A percentile compares a stretch with the other conserved stretches of the same genome.
phyloP scores from a whole-genome alignment of 306 rosid species.

The Begonia fuchsioides region DNA sequence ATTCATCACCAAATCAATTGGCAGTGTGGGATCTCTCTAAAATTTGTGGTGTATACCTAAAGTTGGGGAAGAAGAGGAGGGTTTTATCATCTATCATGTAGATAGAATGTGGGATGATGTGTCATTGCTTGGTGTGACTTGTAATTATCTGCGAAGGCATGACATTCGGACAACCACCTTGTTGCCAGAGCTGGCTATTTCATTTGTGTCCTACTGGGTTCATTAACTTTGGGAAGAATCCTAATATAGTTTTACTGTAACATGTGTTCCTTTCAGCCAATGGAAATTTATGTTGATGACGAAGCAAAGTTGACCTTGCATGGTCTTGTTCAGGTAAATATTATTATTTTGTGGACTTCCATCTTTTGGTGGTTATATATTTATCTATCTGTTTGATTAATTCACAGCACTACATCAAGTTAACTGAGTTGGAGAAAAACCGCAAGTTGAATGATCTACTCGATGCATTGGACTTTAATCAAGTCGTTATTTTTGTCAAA shows the following conservation, averaged over 20 bases:
- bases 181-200: conserved; percentile 67
- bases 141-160: conserved; percentile 36
- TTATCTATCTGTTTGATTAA: conserved; percentile 3
- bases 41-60: not conserved
- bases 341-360: not conserved
- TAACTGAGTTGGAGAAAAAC: conserved; percentile 41
- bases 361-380: not conserved
- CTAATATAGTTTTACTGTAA: conserved; percentile 80
- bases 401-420: conserved; percentile 96
- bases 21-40: too few species aligned
- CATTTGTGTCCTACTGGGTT: conserved; percentile 55
- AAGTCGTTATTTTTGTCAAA: too few species aligned
- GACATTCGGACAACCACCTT: conserved; percentile 57
- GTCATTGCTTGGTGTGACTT: conserved; percentile 31
- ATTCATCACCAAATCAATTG: too few species aligned
- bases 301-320: conserved; percentile 88
- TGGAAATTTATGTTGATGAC: conserved; percentile 99
- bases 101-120: conserved; percentile 23
- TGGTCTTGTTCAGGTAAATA: conserved; percentile 4
- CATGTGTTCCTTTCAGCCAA: conserved; percentile 99
- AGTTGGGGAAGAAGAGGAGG: not conserved
- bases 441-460: too few species aligned
- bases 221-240: conserved; percentile 49
- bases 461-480: too few species aligned
- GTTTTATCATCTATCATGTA: not conserved